phyloP scores from a whole-genome alignment of 352 stramenopile genomes.

The Pythium utonaiense region DNA sequence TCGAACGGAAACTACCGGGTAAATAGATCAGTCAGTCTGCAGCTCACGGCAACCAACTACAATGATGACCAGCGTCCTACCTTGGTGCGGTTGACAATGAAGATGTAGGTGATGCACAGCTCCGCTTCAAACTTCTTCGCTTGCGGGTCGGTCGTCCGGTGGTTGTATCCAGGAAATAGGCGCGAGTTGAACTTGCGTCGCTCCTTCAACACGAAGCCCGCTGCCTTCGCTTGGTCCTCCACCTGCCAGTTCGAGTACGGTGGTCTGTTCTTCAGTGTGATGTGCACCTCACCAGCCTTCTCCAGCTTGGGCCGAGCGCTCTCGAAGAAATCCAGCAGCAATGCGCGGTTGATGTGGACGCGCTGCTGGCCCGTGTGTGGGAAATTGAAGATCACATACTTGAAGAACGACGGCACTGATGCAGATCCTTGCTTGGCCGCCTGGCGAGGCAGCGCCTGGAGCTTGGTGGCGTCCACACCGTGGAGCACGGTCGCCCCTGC shows the following conservation, averaged over 20 bases:
- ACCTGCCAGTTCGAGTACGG: conserved; percentile 89
- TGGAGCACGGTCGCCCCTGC: conserved; percentile 51
- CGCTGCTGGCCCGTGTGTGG: conserved; percentile 85
- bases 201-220: conserved; percentile 77
- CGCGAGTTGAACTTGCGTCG: conserved; percentile 66
- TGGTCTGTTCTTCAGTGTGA: conserved; percentile 82
- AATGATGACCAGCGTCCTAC: conserved; percentile 27
- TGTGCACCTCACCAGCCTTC: conserved; percentile 63
- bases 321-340: conserved; percentile 84
- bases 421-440: background rate
- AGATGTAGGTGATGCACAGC: conserved; percentile 82
- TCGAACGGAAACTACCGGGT: conserved; percentile 19
- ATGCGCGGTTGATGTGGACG: conserved; percentile 81
- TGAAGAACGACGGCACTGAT: conserved; percentile 52
- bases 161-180: conserved; percentile 80
- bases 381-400: conserved; percentile 89
- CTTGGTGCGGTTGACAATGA: conserved; percentile 79
- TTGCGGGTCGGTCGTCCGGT: conserved; percentile 83
- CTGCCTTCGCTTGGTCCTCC: conserved; percentile 72
- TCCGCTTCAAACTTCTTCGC: conserved; percentile 84
- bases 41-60: too few species aligned
- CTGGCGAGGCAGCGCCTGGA: conserved; percentile 44
- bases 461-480: conserved; percentile 79
- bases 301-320: conserved; percentile 63
- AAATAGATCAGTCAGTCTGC: background rate